Evolutionary conservation across 148 eudicot species (phyloP).

Genomic region (Fagopyrum homotropicum): DNA sequence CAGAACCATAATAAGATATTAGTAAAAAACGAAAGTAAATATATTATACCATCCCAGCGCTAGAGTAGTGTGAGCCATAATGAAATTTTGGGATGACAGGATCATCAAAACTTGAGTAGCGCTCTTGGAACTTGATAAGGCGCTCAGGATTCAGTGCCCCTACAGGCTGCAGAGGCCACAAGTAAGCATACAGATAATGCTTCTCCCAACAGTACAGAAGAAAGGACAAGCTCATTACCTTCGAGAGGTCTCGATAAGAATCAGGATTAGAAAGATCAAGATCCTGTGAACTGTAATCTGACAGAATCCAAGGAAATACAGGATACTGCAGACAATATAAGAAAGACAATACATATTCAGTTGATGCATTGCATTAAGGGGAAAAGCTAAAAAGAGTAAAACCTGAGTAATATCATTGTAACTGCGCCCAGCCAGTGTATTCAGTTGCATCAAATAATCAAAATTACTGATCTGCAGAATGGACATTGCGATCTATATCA

Average conservation of each 20-base stretch:
- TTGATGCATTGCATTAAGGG: background rate
- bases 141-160: slow-evolving; percentile 90
- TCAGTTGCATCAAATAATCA: slow-evolving; percentile 97
- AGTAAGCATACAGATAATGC: slow-evolving; percentile 21
- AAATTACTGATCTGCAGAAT: slow-evolving; percentile 95
- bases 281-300: slow-evolving; percentile 75
- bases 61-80: slow-evolving; percentile 98
- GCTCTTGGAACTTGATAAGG: slow-evolving; percentile 78
- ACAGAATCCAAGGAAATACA: slow-evolving; percentile 97
- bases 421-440: slow-evolving; percentile 97
- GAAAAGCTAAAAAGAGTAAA: slow-evolving; percentile 8
- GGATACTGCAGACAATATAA: slow-evolving; percentile 78
- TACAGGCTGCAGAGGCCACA: slow-evolving; percentile 54
- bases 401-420: slow-evolving; percentile 99
- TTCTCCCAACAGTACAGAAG: slow-evolving; percentile 4
- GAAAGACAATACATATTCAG: slow-evolving; percentile 7
- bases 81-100: slow-evolving; percentile 94
- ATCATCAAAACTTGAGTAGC: slow-evolving; percentile 88
- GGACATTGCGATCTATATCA: background rate
- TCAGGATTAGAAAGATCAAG: slow-evolving; percentile 74
- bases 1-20: background rate
- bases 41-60: slow-evolving; percentile 83
- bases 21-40: background rate
- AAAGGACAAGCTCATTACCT: slow-evolving; percentile 35
- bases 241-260: slow-evolving; percentile 93